phyloP scores from a whole-genome alignment of 345 rosid species.

The Eucalyptus cladocalyx region DNA sequence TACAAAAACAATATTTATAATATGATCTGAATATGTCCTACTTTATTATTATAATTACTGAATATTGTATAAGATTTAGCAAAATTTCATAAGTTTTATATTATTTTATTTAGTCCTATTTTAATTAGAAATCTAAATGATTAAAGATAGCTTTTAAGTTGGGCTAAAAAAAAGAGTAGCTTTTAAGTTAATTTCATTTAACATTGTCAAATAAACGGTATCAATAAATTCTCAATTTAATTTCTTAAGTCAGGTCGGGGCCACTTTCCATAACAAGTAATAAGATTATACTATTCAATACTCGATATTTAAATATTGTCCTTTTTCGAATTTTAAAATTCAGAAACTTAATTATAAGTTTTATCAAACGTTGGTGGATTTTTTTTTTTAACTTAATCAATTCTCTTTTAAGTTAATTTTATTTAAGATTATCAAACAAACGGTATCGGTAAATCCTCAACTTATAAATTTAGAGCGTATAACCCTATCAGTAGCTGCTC shows the following conservation, averaged over 20 bases:
- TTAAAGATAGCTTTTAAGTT: rapidly evolving
- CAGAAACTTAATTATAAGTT: not conserved
- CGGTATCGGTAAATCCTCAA: not conserved
- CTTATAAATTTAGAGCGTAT: too few relatives aligned
- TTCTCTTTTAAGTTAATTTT: not conserved
- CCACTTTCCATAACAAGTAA: not conserved
- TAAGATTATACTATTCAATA: too few relatives aligned
- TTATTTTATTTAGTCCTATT: rapidly evolving
- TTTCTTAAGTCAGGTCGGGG: rapidly evolving
- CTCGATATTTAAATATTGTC: too few relatives aligned
- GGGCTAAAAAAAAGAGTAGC: rapidly evolving
- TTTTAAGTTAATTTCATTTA: too few relatives aligned
- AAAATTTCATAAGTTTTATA: rapidly evolving
- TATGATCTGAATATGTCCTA: rapidly evolving
- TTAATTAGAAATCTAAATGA: too few relatives aligned
- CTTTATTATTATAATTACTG: rapidly evolving
- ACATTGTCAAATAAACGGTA: too few relatives aligned
- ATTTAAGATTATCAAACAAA: not conserved
- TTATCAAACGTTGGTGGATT: not conserved
- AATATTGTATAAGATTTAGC: too few relatives aligned
- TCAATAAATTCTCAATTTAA: too few relatives aligned
- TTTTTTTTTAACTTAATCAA: not conserved
- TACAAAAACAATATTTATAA: too few relatives aligned
- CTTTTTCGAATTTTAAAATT: too few relatives aligned
- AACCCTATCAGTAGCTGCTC: too few relatives aligned